Conservation (phyloP, 306 rosid species). For the Notholithocarpus densiflorus region DNA sequence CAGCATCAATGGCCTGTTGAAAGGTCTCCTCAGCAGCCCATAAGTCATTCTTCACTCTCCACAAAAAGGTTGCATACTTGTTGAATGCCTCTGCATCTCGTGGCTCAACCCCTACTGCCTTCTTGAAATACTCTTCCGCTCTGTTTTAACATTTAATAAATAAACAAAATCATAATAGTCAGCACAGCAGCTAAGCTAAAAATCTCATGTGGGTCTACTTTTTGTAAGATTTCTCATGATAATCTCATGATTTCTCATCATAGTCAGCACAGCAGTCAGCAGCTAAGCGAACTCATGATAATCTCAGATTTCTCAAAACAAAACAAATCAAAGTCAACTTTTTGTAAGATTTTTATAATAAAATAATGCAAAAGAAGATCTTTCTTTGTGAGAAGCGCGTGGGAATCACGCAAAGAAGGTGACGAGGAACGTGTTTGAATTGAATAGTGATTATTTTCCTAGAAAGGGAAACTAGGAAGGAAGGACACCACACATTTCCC, state of each 20-base stretch:
- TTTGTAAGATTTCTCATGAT: too few species aligned
- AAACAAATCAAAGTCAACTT: conserved; percentile 23
- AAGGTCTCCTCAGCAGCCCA: conserved; percentile 93
- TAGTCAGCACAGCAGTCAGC: too few species aligned
- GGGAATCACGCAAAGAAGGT: conserved; percentile 27
- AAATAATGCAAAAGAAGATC: conserved; percentile 9
- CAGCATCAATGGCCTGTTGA: conserved; percentile 76
- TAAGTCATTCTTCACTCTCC: conserved; percentile 69
- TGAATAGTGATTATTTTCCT: not conserved
- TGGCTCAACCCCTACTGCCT: conserved; percentile 54
- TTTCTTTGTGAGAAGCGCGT: conserved; percentile 24
- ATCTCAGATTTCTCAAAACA: not conserved
- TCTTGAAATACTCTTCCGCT: conserved; percentile 86
- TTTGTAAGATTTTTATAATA: not conserved
- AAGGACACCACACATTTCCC: conserved; percentile 27
- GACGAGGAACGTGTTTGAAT: not conserved
- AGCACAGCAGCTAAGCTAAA: too few species aligned
- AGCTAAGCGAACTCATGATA: conserved; percentile 2
- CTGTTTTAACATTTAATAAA: conserved; percentile 33
- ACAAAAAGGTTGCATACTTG: conserved; percentile 78
- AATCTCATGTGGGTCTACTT: conserved; percentile 23
- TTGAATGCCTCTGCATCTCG: conserved; percentile 76
- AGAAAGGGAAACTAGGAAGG: conserved; percentile 1
- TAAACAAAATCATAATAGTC: not conserved
- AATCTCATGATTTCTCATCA: too few species aligned